phyloP scores from a whole-genome alignment of 1,139 yeast genomes.

The Scheffersomyces lignicola region DNA sequence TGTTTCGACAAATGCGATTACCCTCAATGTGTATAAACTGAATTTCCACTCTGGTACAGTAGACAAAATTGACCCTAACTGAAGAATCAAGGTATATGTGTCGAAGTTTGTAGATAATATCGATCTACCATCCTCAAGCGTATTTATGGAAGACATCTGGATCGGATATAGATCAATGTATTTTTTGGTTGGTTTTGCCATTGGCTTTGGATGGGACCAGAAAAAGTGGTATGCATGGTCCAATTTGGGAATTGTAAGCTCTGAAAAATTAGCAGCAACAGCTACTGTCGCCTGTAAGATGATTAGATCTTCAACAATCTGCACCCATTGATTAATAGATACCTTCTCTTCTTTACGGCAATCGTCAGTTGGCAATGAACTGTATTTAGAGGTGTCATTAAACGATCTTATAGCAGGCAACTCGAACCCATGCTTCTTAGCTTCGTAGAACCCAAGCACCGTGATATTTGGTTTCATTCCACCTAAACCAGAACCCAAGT shows the following conservation, averaged over 20 bases:
- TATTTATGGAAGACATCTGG: slow-evolving; percentile 86
- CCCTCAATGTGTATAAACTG: slow-evolving; percentile 64
- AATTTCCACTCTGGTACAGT: slow-evolving; percentile 93
- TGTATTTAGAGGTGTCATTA: slow-evolving; percentile 15
- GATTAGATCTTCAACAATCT: slow-evolving; percentile 85
- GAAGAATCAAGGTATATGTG: slow-evolving; percentile 88
- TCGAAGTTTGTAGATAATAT: slow-evolving; percentile 87
- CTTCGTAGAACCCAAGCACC: slow-evolving; percentile 82
- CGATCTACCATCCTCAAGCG: slow-evolving; percentile 63
- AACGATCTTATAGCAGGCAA: slow-evolving; percentile 24
- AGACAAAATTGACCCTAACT: slow-evolving; percentile 85
- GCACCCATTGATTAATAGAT: slow-evolving; percentile 83
- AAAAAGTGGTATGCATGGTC: slow-evolving; percentile 16
- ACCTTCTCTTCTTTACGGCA: slow-evolving; percentile 73
- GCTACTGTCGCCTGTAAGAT: slow-evolving; percentile 93
- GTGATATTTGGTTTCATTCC: slow-evolving; percentile 97
- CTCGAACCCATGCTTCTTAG: slow-evolving; percentile 41
- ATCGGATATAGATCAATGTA: slow-evolving; percentile 91
- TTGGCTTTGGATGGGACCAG: slow-evolving; percentile 18
- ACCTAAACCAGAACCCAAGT: slow-evolving; percentile 89
- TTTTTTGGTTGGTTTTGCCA: slow-evolving; percentile 29
- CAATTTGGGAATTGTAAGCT: slow-evolving; percentile 55
- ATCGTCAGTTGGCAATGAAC: slow-evolving; percentile 72
- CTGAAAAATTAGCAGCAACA: slow-evolving; percentile 81
- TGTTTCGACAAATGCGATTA: slow-evolving; percentile 86